A percentile compares a stretch with the other conserved stretches of the same genome.
Evolutionary conservation across 306 rosid genomes (phyloP).

Genomic region (Trifolium pratense): DNA sequence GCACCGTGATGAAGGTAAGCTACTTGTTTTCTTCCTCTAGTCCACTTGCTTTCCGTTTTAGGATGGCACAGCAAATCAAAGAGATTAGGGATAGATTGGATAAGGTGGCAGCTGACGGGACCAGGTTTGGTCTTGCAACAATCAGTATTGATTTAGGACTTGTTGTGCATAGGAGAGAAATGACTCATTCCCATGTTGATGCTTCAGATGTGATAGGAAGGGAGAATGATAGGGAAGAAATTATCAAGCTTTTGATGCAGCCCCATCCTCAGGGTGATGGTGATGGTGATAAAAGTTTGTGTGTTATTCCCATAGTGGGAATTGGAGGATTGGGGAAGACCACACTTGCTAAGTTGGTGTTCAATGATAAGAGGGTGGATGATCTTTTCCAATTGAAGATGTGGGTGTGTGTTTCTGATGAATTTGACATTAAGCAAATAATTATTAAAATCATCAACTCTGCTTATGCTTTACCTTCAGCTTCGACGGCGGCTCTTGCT

Average conservation of each 20-base stretch:
- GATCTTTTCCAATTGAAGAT: background rate
- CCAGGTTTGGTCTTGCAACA: constrained; percentile 4
- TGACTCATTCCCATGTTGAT: background rate
- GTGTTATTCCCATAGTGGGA: background rate
- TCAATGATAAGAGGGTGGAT: background rate
- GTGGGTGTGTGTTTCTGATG: background rate
- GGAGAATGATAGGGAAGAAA: background rate
- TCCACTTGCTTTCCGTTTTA: constrained; percentile 11
- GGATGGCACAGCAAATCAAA: constrained; percentile 15
- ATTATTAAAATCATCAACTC: background rate
- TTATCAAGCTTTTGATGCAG: background rate
- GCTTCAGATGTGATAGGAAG: background rate
- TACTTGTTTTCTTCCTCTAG: constrained; percentile 23
- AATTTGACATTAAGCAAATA: background rate
- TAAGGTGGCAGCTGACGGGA: constrained; percentile 21
- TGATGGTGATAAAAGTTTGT: background rate
- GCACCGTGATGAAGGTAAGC: constrained; percentile 11
- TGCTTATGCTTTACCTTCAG: background rate
- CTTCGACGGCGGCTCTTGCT: background rate
- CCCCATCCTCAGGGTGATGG: background rate
- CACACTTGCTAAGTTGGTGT: background rate
- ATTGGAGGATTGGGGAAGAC: constrained; percentile 12
- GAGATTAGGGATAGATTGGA: constrained; percentile 21
- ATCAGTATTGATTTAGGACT: background rate
- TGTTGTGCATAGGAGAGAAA: constrained; percentile 7